Conservation (phyloP, 2,329 filamentous ascomycete species). For the Tolypocladium amazonense region DNA sequence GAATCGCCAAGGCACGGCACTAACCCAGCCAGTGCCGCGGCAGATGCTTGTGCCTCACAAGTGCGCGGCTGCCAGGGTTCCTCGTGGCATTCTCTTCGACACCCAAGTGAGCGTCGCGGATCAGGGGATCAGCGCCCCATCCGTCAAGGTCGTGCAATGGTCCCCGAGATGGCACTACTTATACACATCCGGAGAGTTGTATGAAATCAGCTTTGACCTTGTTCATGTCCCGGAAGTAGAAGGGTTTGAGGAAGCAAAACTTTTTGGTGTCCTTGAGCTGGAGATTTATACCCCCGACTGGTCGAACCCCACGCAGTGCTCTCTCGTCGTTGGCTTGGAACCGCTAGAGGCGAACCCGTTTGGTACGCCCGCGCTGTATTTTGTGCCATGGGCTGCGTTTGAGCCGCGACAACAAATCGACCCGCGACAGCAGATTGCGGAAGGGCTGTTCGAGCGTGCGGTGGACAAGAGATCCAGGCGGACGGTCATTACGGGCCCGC, state of each 20-base stretch:
- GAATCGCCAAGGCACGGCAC: no score
- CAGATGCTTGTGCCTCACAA: neutral
- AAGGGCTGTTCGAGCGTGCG: constrained; percentile 4
- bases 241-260: neutral
- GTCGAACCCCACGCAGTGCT: neutral
- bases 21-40: neutral
- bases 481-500: neutral
- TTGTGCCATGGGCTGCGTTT: neutral
- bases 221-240: neutral
- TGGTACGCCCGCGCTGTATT: neutral
- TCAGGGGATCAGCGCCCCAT: neutral
- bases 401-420: neutral
- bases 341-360: neutral
- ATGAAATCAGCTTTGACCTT: neutral
- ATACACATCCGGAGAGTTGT: neutral
- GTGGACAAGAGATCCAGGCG: neutral
- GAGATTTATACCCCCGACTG: neutral
- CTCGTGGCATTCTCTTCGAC: neutral
- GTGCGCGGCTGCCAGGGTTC: neutral
- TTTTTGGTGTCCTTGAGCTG: neutral
- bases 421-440: neutral
- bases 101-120: neutral
- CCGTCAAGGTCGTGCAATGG: neutral
- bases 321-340: neutral
- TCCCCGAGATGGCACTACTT: neutral